A percentile compares a stretch with the other conserved stretches of the same genome.
phyloP scores from a whole-genome alignment of 345 rosid species.

The Garcia nutans region DNA sequence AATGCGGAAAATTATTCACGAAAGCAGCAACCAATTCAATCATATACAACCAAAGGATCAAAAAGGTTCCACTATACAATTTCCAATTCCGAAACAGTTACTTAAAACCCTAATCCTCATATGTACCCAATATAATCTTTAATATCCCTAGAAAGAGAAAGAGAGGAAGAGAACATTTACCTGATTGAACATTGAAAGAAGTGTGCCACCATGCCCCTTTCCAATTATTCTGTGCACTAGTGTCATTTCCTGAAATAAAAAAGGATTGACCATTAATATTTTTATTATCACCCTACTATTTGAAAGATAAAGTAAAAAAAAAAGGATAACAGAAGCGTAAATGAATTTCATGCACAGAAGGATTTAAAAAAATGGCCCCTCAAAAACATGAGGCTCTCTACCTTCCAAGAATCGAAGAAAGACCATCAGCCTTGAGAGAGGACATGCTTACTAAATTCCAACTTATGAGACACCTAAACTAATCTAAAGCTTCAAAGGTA shows the following conservation, averaged over 20 bases:
- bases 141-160: neutral
- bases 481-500: neutral
- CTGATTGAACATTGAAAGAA: slow-evolving; percentile 62
- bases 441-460: neutral
- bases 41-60: too few relatives aligned
- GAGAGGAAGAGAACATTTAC: slow-evolving; percentile 29
- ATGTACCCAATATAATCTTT: too few relatives aligned
- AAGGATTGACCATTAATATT: slow-evolving; percentile 1
- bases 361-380: too few relatives aligned
- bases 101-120: too few relatives aligned
- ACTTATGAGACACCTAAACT: neutral
- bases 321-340: neutral
- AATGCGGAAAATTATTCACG: too few relatives aligned
- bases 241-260: slow-evolving; percentile 64
- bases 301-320: neutral
- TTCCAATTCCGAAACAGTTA: too few relatives aligned
- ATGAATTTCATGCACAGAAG: neutral
- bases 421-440: too few relatives aligned
- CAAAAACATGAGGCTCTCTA: neutral
- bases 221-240: slow-evolving; percentile 93
- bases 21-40: too few relatives aligned
- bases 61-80: too few relatives aligned
- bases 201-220: slow-evolving; percentile 98
- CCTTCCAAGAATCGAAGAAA: neutral
- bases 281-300: neutral